Evolutionary conservation across 768 basidiomycete species (phyloP).

Genomic region (Sutorius australiensis): DNA sequence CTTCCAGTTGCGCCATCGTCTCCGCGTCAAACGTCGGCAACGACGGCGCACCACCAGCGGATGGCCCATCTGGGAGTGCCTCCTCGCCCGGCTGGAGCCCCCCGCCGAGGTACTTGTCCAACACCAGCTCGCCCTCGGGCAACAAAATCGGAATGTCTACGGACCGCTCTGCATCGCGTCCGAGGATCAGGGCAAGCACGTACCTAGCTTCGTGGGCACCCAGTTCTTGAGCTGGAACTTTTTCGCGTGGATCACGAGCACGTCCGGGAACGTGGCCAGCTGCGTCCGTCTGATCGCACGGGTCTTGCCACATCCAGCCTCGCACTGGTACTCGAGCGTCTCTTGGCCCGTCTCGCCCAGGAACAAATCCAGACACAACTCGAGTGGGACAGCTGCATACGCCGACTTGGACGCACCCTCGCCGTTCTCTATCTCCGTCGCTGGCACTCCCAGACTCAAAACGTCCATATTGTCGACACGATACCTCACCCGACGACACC

Average conservation of each 20-base stretch:
- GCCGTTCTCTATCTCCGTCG: slow-evolving; percentile 32
- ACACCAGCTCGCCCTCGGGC: slow-evolving; percentile 55
- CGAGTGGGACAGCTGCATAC: slow-evolving; percentile 62
- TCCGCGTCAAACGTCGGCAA: slow-evolving; percentile 68
- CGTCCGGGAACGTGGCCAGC: slow-evolving; percentile 85
- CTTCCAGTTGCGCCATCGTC: slow-evolving; percentile 73
- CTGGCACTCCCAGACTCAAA: slow-evolving; percentile 78
- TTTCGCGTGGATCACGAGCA: slow-evolving; percentile 84
- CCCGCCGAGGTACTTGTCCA: slow-evolving; percentile 61
- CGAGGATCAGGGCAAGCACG: slow-evolving; percentile 15
- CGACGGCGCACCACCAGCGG: slow-evolving; percentile 33
- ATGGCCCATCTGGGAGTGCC: slow-evolving; percentile 57
- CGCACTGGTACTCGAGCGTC: slow-evolving; percentile 77
- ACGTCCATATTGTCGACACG: slow-evolving; percentile 71
- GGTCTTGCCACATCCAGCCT: slow-evolving; percentile 64
- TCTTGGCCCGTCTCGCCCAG: slow-evolving; percentile 48
- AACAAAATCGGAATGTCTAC: slow-evolving; percentile 83
- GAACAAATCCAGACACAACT: slow-evolving; percentile 56
- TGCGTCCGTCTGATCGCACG: slow-evolving; percentile 65
- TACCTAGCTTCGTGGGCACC: slow-evolving; percentile 94
- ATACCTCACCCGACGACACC: slow-evolving; percentile 81
- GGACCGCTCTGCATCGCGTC: background rate
- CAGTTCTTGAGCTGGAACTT: slow-evolving; percentile 95
- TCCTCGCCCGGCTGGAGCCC: slow-evolving; percentile 70
- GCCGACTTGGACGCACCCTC: slow-evolving; percentile 40